Conservation (phyloP, 306 rosid species). For the Ziziphus jujuba region DNA sequence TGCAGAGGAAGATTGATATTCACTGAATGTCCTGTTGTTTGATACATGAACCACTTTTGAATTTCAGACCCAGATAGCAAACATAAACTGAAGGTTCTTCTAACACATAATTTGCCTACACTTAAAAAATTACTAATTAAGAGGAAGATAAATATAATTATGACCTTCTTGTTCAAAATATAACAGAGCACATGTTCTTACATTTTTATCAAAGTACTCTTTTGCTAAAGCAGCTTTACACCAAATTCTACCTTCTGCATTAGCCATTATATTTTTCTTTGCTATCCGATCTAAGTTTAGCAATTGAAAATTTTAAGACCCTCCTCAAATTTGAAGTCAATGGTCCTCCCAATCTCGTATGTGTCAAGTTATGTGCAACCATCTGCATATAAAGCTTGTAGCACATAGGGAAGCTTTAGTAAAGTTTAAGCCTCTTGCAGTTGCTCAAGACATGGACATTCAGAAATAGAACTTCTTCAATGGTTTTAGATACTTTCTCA, state of each 20-base stretch:
- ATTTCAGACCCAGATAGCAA: constrained; percentile 11
- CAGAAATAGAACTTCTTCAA: constrained; percentile 18
- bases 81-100: background rate
- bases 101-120: no score
- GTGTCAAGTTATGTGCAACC: constrained; percentile 22
- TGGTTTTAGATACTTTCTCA: constrained; percentile 10
- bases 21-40: background rate
- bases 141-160: no score
- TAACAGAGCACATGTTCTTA: no score
- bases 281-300: background rate
- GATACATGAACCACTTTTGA: constrained; percentile 13
- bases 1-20: constrained; percentile 3
- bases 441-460: background rate
- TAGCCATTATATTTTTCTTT: background rate
- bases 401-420: constrained; percentile 29
- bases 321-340: no score
- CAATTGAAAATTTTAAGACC: background rate
- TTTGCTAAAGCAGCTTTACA: no score
- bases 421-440: constrained; percentile 25
- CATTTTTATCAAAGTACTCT: no score
- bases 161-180: no score
- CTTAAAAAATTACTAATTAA: no score
- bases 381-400: constrained; percentile 9
- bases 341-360: no score
- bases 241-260: no score